Conservation (phyloP, 208 protist genomes). For the Leishmania martiniquensis region DNA sequence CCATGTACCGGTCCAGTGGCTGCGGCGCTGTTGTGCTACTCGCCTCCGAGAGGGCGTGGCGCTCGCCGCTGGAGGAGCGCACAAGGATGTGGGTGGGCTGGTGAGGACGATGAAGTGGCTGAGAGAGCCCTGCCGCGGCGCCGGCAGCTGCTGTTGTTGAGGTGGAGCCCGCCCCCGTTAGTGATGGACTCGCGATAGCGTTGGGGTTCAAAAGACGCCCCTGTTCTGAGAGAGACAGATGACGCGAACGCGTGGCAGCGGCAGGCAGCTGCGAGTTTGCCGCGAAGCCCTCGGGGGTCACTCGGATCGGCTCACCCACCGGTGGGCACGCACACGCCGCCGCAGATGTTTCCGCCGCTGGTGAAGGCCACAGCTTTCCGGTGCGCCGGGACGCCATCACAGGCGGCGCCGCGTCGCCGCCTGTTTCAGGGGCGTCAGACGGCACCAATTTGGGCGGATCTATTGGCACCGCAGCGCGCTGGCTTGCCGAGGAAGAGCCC, state of each 20-base stretch:
- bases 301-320: background rate
- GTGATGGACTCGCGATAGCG: background rate
- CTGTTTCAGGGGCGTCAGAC: conserved; percentile 10
- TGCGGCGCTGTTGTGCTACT: background rate
- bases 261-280: background rate
- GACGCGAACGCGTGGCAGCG: background rate
- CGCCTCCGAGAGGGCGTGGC: background rate
- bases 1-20: background rate
- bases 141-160: background rate
- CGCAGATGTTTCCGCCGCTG: background rate
- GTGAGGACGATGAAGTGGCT: background rate
- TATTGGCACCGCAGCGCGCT: background rate
- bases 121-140: background rate
- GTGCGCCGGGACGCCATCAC: conserved; percentile 16
- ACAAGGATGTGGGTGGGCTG: background rate
- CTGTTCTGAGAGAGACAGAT: conserved; percentile 8
- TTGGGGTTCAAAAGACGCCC: background rate
- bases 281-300: background rate
- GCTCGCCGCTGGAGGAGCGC: no score
- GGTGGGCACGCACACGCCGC: background rate
- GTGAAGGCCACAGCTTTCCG: background rate
- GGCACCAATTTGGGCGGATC: conserved; percentile 12
- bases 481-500: background rate
- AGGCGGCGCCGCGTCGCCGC: background rate
- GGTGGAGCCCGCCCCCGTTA: background rate